These are phyloP conservation scores for Adansonia rubrostipa DNA, from an alignment of 441 rosid species.

Conservation along the genomic window DNA sequence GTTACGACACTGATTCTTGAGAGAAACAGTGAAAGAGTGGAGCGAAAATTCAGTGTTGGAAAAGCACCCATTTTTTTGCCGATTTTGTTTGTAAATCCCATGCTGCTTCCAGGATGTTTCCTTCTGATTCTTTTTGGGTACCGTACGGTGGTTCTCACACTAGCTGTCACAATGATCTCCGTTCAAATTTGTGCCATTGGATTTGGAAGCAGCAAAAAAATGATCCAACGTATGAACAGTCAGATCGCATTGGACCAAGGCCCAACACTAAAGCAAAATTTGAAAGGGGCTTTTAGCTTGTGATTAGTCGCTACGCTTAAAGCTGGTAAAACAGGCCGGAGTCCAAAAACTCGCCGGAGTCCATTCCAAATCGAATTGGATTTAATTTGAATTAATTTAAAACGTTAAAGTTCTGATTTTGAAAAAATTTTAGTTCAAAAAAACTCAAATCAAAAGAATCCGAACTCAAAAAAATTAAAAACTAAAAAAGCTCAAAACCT, in stretches of 20 bases:
- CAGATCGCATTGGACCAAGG: neutral
- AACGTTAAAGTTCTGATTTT: too few species aligned
- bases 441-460: too few species aligned
- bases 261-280: too few species aligned
- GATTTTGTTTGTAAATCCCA: neutral
- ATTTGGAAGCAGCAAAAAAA: neutral
- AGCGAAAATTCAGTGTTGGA: conserved; percentile 1
- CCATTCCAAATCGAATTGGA: too few species aligned
- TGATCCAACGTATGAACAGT: neutral
- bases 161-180: neutral
- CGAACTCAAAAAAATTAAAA: too few species aligned
- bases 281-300: too few species aligned
- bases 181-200: neutral
- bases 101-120: conserved; percentile 53
- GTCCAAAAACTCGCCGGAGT: too few species aligned
- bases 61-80: neutral
- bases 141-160: neutral
- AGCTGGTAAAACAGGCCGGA: too few species aligned
- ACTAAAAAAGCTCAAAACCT: too few species aligned
- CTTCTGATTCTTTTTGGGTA: conserved; percentile 11
- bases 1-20: neutral
- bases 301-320: too few species aligned
- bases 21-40: neutral
- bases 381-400: too few species aligned
- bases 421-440: too few species aligned